Conservation (phyloP, 331 rosid species). For the Arachis monticola region DNA sequence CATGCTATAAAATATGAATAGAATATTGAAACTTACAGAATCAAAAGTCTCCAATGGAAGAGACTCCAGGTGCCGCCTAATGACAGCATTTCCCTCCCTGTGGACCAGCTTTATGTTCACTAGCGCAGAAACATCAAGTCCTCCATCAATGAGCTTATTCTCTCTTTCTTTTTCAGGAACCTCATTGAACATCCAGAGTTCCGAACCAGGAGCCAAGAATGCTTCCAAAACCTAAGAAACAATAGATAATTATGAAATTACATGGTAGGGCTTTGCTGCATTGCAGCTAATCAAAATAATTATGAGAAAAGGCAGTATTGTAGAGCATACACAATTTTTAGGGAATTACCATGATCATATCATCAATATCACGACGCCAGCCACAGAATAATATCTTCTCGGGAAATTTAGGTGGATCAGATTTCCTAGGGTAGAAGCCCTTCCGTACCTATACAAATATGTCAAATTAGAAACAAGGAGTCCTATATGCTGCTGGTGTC, state of each 20-base stretch:
- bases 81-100: conserved; percentile 94
- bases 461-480: conserved; percentile 22
- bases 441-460: conserved; percentile 59
- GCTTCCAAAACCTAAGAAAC: conserved; percentile 89
- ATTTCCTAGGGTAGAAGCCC: conserved; percentile 57
- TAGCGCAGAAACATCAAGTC: conserved; percentile 75
- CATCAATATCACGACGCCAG: conserved; percentile 99
- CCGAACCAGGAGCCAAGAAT: conserved; percentile 87
- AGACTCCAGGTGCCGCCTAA: conserved; percentile 85
- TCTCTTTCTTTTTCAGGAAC: conserved; percentile 88
- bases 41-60: conserved; percentile 98
- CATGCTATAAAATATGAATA: conserved; percentile 24
- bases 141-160: conserved; percentile 89
- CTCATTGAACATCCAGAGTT: conserved; percentile 99
- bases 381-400: conserved; percentile 97
- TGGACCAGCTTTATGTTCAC: conserved; percentile 89
- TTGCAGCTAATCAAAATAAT: conserved; percentile 8
- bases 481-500: conserved; percentile 4
- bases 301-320: conserved; percentile 14
- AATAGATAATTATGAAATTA: conserved; percentile 3
- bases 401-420: conserved; percentile 87
- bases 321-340: neutral
- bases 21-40: conserved; percentile 67
- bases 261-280: conserved; percentile 3
- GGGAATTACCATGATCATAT: conserved; percentile 90